Evolutionary conservation across 306 rosid species (phyloP).

Genomic region (Betula pendula): DNA sequence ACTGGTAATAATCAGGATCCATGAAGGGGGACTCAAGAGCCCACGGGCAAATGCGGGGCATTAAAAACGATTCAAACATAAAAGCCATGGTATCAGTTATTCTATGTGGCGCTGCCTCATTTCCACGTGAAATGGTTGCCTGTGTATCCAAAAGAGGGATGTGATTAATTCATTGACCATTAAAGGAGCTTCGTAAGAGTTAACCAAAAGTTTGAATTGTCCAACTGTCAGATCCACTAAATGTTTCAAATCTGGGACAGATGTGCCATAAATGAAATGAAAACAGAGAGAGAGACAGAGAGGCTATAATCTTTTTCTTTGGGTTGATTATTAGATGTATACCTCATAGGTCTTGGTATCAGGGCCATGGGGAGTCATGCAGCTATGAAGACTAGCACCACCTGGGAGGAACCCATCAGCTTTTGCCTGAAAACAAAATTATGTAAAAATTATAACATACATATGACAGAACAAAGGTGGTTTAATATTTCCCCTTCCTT

Average conservation of each 20-base stretch:
- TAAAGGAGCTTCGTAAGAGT: not conserved
- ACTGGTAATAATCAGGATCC: slow-evolving; percentile 84
- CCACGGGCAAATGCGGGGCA: slow-evolving; percentile 71
- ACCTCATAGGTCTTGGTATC: slow-evolving; percentile 95
- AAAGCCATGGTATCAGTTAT: slow-evolving; percentile 81
- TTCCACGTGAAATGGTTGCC: slow-evolving; percentile 73
- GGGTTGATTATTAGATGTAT: slow-evolving; percentile 20
- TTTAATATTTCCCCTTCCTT: not conserved
- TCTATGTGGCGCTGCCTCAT: slow-evolving; percentile 62
- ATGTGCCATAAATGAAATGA: too few relatives aligned
- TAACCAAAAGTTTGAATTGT: not conserved
- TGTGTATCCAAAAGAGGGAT: slow-evolving; percentile 20
- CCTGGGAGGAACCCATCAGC: slow-evolving; percentile 88
- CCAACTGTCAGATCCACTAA: not conserved
- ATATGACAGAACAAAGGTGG: not conserved
- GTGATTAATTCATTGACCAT: not conserved
- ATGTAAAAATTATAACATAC: not conserved
- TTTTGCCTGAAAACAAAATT: slow-evolving; percentile 64
- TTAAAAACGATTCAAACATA: slow-evolving; percentile 88
- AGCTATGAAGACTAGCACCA: slow-evolving; percentile 94
- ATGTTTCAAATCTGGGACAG: too few relatives aligned
- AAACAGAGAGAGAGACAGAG: too few relatives aligned
- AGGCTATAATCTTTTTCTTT: not conserved
- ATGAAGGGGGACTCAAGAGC: slow-evolving; percentile 76
- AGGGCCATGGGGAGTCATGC: slow-evolving; percentile 99